Evolutionary conservation across 2,329 filamentous ascomycete genomes (phyloP).

Genomic region (Uncinocarpus reesii): DNA sequence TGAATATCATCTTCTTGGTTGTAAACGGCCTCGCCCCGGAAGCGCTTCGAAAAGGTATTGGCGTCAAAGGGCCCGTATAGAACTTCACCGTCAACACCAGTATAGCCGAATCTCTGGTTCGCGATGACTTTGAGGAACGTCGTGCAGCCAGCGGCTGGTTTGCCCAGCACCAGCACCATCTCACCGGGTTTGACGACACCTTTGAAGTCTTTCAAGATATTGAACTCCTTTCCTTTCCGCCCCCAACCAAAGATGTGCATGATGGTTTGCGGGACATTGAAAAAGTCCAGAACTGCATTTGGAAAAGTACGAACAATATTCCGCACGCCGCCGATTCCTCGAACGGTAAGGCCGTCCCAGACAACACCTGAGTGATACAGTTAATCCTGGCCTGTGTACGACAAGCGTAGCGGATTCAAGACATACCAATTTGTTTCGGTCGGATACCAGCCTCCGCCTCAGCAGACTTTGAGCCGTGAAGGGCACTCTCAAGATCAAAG

Average conservation of each 20-base stretch:
- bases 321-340: conserved; percentile 61
- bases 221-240: conserved; percentile 58
- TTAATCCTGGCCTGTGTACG: conserved; percentile 3
- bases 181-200: conserved; percentile 66
- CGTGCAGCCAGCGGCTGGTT: conserved; percentile 63
- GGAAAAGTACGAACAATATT: conserved; percentile 69
- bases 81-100: conserved; percentile 59
- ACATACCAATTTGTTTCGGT: conserved; percentile 58
- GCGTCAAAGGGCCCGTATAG: conserved; percentile 64
- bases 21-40: conserved; percentile 74
- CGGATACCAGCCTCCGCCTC: conserved; percentile 69
- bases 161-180: conserved; percentile 75
- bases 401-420: background rate
- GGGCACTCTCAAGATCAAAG: conserved; percentile 65
- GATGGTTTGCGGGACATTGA: conserved; percentile 60
- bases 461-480: conserved; percentile 61
- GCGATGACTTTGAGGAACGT: conserved; percentile 77
- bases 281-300: conserved; percentile 63
- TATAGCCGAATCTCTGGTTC: conserved; percentile 69
- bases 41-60: conserved; percentile 58
- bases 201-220: conserved; percentile 56
- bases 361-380: conserved; percentile 46
- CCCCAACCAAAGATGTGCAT: conserved; percentile 54
- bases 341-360: conserved; percentile 68
- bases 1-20: conserved; percentile 81